Percentiles rank a stretch among this genome's conserved stretches.
These are phyloP conservation scores for Cardamine chenopodiifolia DNA, from an alignment of 345 rosid genomes.

Conservation along the genomic window DNA sequence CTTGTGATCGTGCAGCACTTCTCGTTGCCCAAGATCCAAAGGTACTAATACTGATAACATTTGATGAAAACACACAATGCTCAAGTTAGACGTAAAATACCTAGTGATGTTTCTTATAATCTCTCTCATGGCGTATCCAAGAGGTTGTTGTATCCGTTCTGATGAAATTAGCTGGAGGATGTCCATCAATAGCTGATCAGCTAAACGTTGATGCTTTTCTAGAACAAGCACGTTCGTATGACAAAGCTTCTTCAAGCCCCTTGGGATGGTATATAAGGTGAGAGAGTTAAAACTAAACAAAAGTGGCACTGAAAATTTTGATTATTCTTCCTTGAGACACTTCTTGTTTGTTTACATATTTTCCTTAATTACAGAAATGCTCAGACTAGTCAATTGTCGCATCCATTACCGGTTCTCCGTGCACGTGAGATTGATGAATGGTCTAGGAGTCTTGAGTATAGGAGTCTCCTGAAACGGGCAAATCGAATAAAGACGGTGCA, in stretches of 20 bases:
- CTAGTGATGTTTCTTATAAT: constrained; percentile 42
- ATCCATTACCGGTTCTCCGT: constrained; percentile 95
- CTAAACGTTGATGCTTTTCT: constrained; percentile 89
- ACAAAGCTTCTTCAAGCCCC: constrained; percentile 89
- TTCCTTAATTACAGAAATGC: constrained; percentile 66
- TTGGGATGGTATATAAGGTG: constrained; percentile 92
- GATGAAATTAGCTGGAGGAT: constrained; percentile 96
- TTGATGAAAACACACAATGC: background rate
- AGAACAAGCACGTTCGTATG: constrained; percentile 97
- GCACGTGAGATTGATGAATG: constrained; percentile 96
- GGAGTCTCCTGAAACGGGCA: constrained; percentile 66
- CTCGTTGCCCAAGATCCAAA: constrained; percentile 94
- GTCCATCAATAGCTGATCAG: constrained; percentile 92
- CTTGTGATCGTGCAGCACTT: constrained; percentile 98
- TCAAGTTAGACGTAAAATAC: background rate
- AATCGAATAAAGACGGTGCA: constrained; percentile 43
- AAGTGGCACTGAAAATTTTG: background rate
- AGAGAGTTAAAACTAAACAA: constrained; percentile 32
- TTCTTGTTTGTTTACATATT: constrained; percentile 34
- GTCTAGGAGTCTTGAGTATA: constrained; percentile 83
- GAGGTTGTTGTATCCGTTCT: constrained; percentile 94
- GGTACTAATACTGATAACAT: too few relatives aligned
- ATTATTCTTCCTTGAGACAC: background rate
- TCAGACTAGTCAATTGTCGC: constrained; percentile 91
- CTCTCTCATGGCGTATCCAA: constrained; percentile 55